Conservation (phyloP, 2,329 filamentous ascomycete species). For the Epichloe baconii region DNA sequence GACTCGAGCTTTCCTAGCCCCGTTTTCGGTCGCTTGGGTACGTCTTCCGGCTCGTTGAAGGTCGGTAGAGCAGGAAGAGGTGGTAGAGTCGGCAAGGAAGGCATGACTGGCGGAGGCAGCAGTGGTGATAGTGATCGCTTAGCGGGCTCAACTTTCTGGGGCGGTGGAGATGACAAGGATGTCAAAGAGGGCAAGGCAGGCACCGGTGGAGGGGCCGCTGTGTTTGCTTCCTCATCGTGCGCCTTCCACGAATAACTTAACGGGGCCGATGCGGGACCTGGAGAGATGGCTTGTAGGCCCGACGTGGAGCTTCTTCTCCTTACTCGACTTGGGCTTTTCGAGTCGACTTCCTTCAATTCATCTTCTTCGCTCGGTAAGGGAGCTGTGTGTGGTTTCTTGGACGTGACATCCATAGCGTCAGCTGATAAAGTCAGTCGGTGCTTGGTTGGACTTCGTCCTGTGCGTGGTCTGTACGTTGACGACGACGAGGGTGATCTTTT, state of each 20-base stretch:
- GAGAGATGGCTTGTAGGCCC: conserved; percentile 35
- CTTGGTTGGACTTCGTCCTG: conserved; percentile 43
- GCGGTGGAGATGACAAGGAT: neutral
- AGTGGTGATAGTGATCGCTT: neutral
- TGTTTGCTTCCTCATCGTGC: conserved; percentile 19
- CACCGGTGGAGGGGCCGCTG: neutral
- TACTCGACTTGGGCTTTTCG: conserved; percentile 30
- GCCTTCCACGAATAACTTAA: conserved; percentile 48
- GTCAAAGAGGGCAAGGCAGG: neutral
- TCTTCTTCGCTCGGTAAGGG: conserved; percentile 43
- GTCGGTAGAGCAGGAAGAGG: conserved; percentile 5
- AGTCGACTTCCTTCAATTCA: conserved; percentile 24
- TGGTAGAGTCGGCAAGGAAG: neutral
- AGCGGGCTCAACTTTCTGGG: neutral
- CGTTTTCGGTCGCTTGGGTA: conserved; percentile 23
- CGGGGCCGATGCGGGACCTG: conserved; percentile 55
- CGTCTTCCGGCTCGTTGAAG: neutral
- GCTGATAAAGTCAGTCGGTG: conserved; percentile 48
- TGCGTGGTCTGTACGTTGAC: conserved; percentile 34
- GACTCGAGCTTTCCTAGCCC: conserved; percentile 13
- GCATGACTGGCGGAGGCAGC: neutral
- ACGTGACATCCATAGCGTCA: conserved; percentile 38
- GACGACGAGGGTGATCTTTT: conserved; percentile 31
- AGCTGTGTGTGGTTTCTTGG: conserved; percentile 47
- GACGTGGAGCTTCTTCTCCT: conserved; percentile 43